Evolutionary conservation across 768 basidiomycete genomes (phyloP), one percentile per base, ranked within the genome.

Genomic region (Auricularia heimuer): DNA sequence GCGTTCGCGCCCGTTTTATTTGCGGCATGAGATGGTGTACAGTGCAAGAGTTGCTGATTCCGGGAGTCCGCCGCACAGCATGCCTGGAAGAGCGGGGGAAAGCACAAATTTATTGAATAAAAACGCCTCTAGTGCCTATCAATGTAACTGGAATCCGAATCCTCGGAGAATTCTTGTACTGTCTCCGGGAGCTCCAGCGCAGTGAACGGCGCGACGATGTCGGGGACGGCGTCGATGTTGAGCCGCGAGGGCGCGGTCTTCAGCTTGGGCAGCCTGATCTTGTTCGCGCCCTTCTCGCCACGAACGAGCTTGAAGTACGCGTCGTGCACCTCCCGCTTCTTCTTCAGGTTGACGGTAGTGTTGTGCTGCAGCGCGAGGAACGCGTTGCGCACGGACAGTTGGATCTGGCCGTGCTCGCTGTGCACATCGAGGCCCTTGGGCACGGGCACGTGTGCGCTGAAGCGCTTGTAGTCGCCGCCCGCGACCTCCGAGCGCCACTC

Each of bases 401-500:
- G 56, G 7, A 18, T 33, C 34, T 60, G 11, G 56, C 56, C 56
- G 10, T 60, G 16, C 34, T 6, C 24, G 7, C 10, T 33, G 16
- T 29, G 24, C 29, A 29, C 16, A 18, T 60, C 56, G 29, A 60
- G 33, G 6, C 8, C 56, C 4, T 24, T 7, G 29, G 56, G 29
- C 24, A 60, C 56, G 4, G 56, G 56, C 16, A 33, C 56, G 56
- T 60, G 24, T 29, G 56, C 56, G 56, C 18, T 29, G 56, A 60
- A 60, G 29, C 56, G 56, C 21, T 14, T 60, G 56, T 60, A 60
- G 56, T 60, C 56, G 21, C 56, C 56, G 24, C 56, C 56, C 24
- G 56, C 56, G 2, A 60, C 34, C 56, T 60, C 56, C 16, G 21
- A 4, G 34, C 56, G 56, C 56, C 56, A 60, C 34, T 29, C 14